Conservation (phyloP, 495 filamentous ascomycete species). For the Penicillium angulare region DNA sequence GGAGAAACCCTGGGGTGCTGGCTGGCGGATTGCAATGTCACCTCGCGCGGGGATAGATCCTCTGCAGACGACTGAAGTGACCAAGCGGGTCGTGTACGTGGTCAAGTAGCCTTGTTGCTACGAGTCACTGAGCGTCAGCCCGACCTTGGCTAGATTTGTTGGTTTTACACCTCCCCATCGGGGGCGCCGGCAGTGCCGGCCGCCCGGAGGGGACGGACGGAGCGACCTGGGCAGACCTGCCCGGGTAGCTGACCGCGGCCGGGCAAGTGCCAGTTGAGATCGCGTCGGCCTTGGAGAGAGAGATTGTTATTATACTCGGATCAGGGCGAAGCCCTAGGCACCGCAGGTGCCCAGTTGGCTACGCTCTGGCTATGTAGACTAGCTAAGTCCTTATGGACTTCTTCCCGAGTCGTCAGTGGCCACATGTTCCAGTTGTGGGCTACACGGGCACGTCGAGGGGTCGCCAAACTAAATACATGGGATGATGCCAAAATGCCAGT, state of each 20-base stretch:
- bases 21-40: conserved; percentile 59
- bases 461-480: too few species aligned
- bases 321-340: too few species aligned
- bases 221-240: too few species aligned
- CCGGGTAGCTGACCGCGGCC: neutral
- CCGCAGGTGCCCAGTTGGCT: neutral
- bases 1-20: conserved; percentile 13
- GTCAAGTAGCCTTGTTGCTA: conserved; percentile 66
- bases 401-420: too few species aligned
- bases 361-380: too few species aligned
- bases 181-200: conserved; percentile 5
- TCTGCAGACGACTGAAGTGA: conserved; percentile 62
- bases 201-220: conserved; percentile 2
- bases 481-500: too few species aligned
- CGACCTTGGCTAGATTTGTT: conserved; percentile 49
- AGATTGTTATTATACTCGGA: too few species aligned
- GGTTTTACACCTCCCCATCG: conserved; percentile 16
- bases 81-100: conserved; percentile 55
- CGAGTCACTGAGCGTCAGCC: conserved; percentile 62
- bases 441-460: too few species aligned
- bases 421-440: too few species aligned
- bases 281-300: neutral
- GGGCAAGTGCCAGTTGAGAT: neutral
- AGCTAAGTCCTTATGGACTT: too few species aligned
- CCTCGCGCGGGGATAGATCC: conserved; percentile 60